Evolutionary conservation across 129 eudicot genomes (phyloP).

Genomic region (Flaveria bidentis): DNA sequence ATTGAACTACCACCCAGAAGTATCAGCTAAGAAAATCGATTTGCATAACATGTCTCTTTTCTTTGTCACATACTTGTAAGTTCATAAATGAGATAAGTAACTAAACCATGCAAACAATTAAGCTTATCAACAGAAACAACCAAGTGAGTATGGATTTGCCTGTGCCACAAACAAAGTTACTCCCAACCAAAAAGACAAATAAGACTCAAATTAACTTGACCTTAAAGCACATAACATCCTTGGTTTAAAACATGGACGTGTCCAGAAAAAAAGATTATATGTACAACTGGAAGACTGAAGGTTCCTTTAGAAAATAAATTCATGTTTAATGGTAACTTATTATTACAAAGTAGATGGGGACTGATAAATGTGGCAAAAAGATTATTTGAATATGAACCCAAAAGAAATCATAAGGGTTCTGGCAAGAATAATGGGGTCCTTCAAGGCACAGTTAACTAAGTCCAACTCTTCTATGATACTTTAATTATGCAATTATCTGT

Average conservation of each 20-base stretch:
- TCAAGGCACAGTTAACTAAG: neutral
- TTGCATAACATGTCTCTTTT: neutral
- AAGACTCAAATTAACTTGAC: neutral
- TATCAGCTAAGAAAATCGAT: neutral
- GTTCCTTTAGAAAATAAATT: neutral
- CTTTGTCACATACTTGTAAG: conserved; percentile 1
- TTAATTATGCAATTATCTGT: neutral
- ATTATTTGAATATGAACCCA: neutral
- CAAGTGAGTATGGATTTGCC: neutral
- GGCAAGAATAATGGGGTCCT: neutral
- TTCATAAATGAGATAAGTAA: conserved; percentile 4
- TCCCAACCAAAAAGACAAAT: neutral
- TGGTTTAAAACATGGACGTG: neutral
- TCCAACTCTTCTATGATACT: neutral
- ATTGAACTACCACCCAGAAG: neutral
- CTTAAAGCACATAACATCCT: conserved; percentile 5
- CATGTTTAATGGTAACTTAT: neutral
- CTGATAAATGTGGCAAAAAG: neutral
- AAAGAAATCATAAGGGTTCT: neutral
- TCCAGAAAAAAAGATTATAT: neutral
- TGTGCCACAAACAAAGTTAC: neutral
- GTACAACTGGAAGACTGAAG: neutral
- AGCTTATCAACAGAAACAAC: conserved; percentile 1
- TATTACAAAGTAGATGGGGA: neutral
- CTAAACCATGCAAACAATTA: conserved; percentile 10